Conservation (phyloP, 352 stramenopile genomes). For the Phytophthora brassicae region DNA sequence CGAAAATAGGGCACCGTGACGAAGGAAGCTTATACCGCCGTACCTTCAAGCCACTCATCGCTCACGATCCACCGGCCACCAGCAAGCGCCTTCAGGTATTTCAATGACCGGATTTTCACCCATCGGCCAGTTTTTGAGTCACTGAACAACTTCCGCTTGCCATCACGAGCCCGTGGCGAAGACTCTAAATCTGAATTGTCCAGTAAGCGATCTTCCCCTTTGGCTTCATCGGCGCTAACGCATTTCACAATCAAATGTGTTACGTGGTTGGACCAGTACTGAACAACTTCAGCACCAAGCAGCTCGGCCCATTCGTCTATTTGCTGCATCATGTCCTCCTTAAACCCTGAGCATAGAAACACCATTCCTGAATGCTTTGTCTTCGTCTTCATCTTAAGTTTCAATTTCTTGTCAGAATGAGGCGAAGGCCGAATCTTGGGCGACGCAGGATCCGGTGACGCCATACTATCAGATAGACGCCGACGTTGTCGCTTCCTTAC, state of each 20-base stretch:
- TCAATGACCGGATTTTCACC: constrained; percentile 85
- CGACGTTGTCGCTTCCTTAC: constrained; percentile 35
- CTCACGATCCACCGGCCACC: constrained; percentile 84
- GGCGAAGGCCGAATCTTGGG: constrained; percentile 10
- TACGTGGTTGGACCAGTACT: constrained; percentile 56
- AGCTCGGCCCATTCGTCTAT: constrained; percentile 47
- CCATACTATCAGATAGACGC: constrained; percentile 15
- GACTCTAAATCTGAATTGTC: constrained; percentile 27
- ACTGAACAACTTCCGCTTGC: constrained; percentile 57
- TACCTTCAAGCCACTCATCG: constrained; percentile 78
- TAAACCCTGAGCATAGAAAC: constrained; percentile 64
- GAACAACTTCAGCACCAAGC: constrained; percentile 50
- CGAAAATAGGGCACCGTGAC: not conserved
- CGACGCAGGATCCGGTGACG: constrained; percentile 13
- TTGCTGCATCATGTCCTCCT: constrained; percentile 38
- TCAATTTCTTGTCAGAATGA: constrained; percentile 18
- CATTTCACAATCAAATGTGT: constrained; percentile 88
- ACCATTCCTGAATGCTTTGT: constrained; percentile 43
- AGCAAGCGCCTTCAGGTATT: constrained; percentile 84
- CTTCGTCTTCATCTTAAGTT: constrained; percentile 20
- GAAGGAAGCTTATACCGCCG: not conserved
- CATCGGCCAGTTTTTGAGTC: constrained; percentile 50
- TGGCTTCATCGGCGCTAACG: constrained; percentile 40
- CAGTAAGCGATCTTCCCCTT: constrained; percentile 22
- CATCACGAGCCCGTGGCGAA: constrained; percentile 10